Evolutionary conservation across 768 basidiomycete species (phyloP), one percentile per base, ranked within the genome.

Genomic region (Daedaleopsis sinensis): DNA sequence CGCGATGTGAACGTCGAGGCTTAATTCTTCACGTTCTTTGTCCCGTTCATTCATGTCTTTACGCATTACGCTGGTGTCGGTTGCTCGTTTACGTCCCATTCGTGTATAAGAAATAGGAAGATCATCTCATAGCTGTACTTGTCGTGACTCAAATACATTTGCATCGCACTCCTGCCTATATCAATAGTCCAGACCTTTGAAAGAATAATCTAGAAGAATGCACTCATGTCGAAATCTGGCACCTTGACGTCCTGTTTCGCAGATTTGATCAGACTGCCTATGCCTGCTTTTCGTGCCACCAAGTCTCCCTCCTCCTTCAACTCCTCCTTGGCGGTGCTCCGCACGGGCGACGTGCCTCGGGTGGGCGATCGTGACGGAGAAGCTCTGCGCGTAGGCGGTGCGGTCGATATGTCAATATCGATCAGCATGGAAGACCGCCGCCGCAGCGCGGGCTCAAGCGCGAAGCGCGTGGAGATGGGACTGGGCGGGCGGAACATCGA

Each of bases 181-280:
- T 55, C 47, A 58, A 27, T 12, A 23, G 42, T 35, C 43, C 32
- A 52, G 9, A 21, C 24, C 6, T 36, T 9, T 15, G 21, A 32
- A 37, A 19, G 35, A 44, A 61, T 65, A 73, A 32, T 3, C 7
- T 32, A 89, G 67, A 84, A 82, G 73, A 96, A 96, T 23, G 86
- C 83, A 69, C 79, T 79, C 86, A 96, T 93, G 73, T 94, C 86
- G 70, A 96, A 96, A 68, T 96, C 94, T 23, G 91, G 89, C 61
- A 92, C 89, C 68, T 87, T 78, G 49, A 92, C 82, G 74, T 95
- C 90, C 70, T 91, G 88, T 72, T 94, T 95, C 15, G 94, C 93
- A n/a, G 89, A 86, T 76, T 92, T 94, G 80, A 97, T 88, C 69
- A 97, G 75, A 66, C 82, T 91, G 4, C 94, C 96, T 43, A 96